Evolutionary conservation across 108 stramenopile species (phyloP).

Genomic region (Nitzschia sp.): DNA sequence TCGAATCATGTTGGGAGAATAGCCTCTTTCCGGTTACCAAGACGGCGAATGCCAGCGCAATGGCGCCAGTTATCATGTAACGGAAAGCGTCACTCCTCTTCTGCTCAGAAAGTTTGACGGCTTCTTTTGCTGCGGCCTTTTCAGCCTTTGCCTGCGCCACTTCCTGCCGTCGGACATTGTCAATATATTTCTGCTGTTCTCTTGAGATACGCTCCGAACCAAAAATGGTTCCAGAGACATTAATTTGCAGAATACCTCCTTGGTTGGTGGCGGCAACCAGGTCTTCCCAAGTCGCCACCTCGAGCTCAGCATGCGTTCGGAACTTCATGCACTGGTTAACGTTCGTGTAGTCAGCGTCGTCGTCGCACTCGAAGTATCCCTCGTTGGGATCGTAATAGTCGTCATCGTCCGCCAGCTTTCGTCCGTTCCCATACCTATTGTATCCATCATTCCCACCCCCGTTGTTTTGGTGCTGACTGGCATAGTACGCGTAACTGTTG

Average conservation of each 20-base stretch:
- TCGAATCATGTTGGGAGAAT: neutral
- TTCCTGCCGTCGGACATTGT: conserved; percentile 23
- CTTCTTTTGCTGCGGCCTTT: conserved; percentile 15
- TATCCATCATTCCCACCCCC: conserved; percentile 7
- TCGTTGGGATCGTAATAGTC: conserved; percentile 33
- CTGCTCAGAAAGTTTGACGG: conserved; percentile 13
- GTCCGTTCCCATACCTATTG: conserved; percentile 1
- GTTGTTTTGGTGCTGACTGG: conserved; percentile 10
- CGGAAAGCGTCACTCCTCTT: conserved; percentile 9
- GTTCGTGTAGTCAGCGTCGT: conserved; percentile 62
- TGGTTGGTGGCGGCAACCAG: conserved; percentile 48
- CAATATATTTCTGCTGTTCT: conserved; percentile 33
- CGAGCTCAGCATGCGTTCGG: conserved; percentile 43
- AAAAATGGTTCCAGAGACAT: conserved; percentile 34
- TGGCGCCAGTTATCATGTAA: conserved; percentile 10
- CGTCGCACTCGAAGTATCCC: conserved; percentile 54
- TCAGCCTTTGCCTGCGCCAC: conserved; percentile 22
- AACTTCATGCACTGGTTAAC: conserved; percentile 75
- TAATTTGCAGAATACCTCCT: conserved; percentile 43
- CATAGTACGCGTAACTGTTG: conserved; percentile 9
- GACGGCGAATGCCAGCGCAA: conserved; percentile 11
- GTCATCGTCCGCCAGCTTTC: conserved; percentile 22
- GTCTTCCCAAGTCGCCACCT: conserved; percentile 47
- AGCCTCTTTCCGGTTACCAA: conserved; percentile 3
- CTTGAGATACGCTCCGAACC: conserved; percentile 28